phyloP scores from a whole-genome alignment of 192 early-diverging fungal genomes.

The Jimgerdemannia flammicorona region DNA sequence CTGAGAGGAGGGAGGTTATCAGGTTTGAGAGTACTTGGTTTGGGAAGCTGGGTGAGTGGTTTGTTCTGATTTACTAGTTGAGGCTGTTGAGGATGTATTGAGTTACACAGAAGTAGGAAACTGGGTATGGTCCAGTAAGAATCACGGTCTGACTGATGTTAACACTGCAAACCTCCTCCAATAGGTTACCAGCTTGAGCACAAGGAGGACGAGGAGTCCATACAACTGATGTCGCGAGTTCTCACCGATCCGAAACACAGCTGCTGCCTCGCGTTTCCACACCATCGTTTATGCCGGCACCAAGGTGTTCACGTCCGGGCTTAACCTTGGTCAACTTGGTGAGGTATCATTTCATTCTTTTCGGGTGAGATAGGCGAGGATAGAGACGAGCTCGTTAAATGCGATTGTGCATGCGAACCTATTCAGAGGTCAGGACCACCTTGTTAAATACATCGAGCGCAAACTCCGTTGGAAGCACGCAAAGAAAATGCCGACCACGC shows the following conservation, averaged over 20 bases:
- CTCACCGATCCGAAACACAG: conserved; percentile 48
- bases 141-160: too few relatives aligned
- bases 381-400: too few relatives aligned
- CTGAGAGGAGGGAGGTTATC: conserved; percentile 47
- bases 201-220: conserved; percentile 26
- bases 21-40: conserved; percentile 64
- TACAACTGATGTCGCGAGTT: conserved; percentile 47
- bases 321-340: conserved; percentile 73
- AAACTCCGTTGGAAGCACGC: conserved; percentile 18
- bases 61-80: conserved; percentile 2
- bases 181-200: conserved; percentile 24
- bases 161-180: neutral
- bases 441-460: conserved; percentile 19
- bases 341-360: conserved; percentile 18
- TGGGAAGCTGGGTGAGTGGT: conserved; percentile 54
- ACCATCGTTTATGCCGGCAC: conserved; percentile 55
- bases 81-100: too few relatives aligned
- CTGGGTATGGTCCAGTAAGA: too few relatives aligned
- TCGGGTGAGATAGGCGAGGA: neutral
- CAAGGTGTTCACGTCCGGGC: conserved; percentile 62
- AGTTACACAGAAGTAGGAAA: too few relatives aligned
- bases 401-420: too few relatives aligned
- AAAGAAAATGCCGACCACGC: neutral
- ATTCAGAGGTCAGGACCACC: too few relatives aligned
- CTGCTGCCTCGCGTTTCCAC: conserved; percentile 68